Evolutionary conservation across 176 grass and related monocot genomes (phyloP).

Genomic region (Cymbopogon citratus): DNA sequence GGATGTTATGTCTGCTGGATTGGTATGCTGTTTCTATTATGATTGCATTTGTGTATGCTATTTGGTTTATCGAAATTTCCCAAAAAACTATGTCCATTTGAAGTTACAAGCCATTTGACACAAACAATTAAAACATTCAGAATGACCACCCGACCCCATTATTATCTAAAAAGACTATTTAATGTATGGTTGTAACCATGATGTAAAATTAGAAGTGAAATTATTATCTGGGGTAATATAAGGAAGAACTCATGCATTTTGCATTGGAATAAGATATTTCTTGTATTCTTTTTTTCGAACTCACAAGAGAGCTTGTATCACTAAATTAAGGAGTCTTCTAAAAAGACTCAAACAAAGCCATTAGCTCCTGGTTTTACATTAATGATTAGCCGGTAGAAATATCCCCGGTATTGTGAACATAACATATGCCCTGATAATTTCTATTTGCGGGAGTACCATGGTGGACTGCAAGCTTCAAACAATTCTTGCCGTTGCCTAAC

Average conservation of each 20-base stretch:
- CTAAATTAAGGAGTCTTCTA: not conserved
- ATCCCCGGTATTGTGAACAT: not conserved
- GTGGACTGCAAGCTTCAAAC: not conserved
- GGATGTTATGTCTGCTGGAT: slow-evolving; percentile 88
- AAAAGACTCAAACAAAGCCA: not conserved
- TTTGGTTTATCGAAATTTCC: not conserved
- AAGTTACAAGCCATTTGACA: not conserved
- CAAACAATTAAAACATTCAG: not conserved
- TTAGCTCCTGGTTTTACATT: not conserved
- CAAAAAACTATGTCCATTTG: not conserved
- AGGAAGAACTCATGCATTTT: not conserved
- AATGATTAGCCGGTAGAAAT: not conserved
- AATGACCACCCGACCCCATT: not conserved
- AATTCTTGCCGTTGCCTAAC: not conserved
- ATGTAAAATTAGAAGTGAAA: not conserved
- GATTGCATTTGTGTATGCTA: slow-evolving; percentile 1
- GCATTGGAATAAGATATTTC: not conserved
- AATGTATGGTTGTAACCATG: not conserved
- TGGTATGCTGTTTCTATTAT: slow-evolving; percentile 49
- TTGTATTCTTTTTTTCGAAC: not conserved
- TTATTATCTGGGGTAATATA: not conserved
- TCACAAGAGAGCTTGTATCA: not conserved
- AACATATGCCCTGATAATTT: not conserved
- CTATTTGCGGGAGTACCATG: not conserved
- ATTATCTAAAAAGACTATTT: not conserved